Base-by-base conservation (phyloP, 805 yeast species). In the Huiozyma sinensis region DNA sequence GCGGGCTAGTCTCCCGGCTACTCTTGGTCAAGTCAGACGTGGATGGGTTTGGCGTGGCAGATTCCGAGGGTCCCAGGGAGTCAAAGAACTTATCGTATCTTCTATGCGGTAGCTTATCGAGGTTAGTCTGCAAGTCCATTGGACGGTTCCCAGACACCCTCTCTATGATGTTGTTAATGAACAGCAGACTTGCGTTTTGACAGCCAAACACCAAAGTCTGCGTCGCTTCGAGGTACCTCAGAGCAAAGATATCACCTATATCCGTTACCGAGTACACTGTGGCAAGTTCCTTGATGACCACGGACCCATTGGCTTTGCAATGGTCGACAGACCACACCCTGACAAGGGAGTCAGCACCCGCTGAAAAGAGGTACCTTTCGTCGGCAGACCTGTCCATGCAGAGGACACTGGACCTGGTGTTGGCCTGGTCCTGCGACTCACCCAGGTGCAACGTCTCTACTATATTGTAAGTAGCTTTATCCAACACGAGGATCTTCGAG, bases 241-340 rank as follows among this genome's bases (percentile, higher is more conserved):
- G 65, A 7, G 95, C 81, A 58, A 90, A 90, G 12, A 90, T 83
- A 61, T 90, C 98, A 41, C 98, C 98, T 42, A 90, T 82, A 65
- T 90, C 98, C 33, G 83, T 73, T 8, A 83, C 62, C 1, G 95
- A 82, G 60, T 90, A 90, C 6, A 89, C 76, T 0, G 95, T 83
- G 53, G 83, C 83, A 0, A 83, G 61, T 49, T 71, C 76, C 34
- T 58, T 53, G 46, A 72, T 55, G 8, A 47, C n/a, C 6, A 56
- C 38, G 3, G 45, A 42, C 10, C 37, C 42, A 24, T 48, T 47
- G 10, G 42, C 38, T 6, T 40, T 38, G 10, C 49, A 43, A 17
- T 48, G 60, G 1, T 71, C 62, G 17, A 86, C 68, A 45, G 81
- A 78, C 94, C 95, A 92, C 1, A 87, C 78, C 57, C 87, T 84